These are phyloP conservation scores for Acacia melanoxylon DNA, from an alignment of 306 rosid species.

Conservation along the genomic window DNA sequence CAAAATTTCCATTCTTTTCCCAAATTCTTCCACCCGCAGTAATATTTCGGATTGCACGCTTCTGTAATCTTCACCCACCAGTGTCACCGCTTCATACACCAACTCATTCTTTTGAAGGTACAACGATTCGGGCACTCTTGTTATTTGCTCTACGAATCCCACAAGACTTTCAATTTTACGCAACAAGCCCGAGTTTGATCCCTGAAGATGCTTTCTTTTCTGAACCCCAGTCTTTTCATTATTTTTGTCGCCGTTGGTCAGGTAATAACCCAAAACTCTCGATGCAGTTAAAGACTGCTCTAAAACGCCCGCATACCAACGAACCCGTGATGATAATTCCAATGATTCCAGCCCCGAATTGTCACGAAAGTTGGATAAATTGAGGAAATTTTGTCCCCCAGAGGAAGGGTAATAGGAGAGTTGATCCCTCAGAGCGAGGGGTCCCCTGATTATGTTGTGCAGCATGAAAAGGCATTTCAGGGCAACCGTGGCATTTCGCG, in stretches of 20 bases:
- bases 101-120: slow-evolving; percentile 53
- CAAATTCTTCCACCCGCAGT: slow-evolving; percentile 44
- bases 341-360: slow-evolving; percentile 42
- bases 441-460: slow-evolving; percentile 52
- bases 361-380: slow-evolving; percentile 64
- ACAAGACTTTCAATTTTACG: slow-evolving; percentile 49
- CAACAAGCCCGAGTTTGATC: slow-evolving; percentile 43
- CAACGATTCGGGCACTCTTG: slow-evolving; percentile 56
- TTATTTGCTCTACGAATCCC: slow-evolving; percentile 43
- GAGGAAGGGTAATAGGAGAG: slow-evolving; percentile 50
- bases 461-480: slow-evolving; percentile 73
- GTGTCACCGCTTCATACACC: slow-evolving; percentile 61
- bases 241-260: not conserved
- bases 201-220: not conserved
- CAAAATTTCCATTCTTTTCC: slow-evolving; percentile 33
- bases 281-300: slow-evolving; percentile 56
- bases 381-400: slow-evolving; percentile 76
- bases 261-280: slow-evolving; percentile 48
- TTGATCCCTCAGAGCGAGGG: slow-evolving; percentile 57
- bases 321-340: slow-evolving; percentile 68
- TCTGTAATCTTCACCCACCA: slow-evolving; percentile 66
- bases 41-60: slow-evolving; percentile 54
- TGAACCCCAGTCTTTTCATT: not conserved
- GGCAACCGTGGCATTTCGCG: slow-evolving; percentile 67
- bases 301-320: slow-evolving; percentile 68